Percentiles rank a stretch among this genome's conserved stretches.
phyloP scores from a whole-genome alignment of 2,329 filamentous ascomycete species.

The Teratosphaeriaceae sp. region DNA sequence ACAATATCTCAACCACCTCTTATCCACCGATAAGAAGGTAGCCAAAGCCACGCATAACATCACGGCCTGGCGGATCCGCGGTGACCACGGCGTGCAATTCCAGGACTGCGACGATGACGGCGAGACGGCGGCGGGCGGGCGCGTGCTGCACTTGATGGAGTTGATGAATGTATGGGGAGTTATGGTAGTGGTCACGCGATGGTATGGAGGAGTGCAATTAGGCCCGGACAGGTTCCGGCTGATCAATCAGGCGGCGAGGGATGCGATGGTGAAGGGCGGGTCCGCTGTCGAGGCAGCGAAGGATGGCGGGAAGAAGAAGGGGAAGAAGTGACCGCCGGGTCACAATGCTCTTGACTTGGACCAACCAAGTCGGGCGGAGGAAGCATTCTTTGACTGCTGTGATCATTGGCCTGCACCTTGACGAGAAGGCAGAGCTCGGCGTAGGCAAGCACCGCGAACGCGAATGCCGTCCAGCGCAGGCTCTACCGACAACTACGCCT shows the following conservation, averaged over 20 bases:
- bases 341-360: too few species aligned
- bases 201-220: slow-evolving; percentile 89
- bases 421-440: too few species aligned
- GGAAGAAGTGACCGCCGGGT: slow-evolving; percentile 18
- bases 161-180: slow-evolving; percentile 90
- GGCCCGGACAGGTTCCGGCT: slow-evolving; percentile 85
- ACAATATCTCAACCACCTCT: slow-evolving; percentile 63
- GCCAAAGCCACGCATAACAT: slow-evolving; percentile 93
- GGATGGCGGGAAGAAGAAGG: slow-evolving; percentile 17
- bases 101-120: slow-evolving; percentile 97
- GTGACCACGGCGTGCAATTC: slow-evolving; percentile 45
- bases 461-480: too few species aligned
- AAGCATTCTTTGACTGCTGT: too few species aligned
- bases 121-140: slow-evolving; percentile 81
- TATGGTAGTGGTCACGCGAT: slow-evolving; percentile 86
- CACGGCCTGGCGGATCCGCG: slow-evolving; percentile 80
- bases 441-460: too few species aligned
- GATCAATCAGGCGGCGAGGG: slow-evolving; percentile 80
- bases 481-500: too few species aligned
- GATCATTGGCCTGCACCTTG: too few species aligned
- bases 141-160: slow-evolving; percentile 85
- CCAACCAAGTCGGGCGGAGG: too few species aligned
- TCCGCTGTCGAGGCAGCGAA: slow-evolving; percentile 52
- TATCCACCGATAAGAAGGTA: slow-evolving; percentile 76
- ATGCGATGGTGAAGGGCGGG: slow-evolving; percentile 73